Conservation (phyloP, 2,329 filamentous ascomycete species). For the Pseudocercospora ulei region DNA sequence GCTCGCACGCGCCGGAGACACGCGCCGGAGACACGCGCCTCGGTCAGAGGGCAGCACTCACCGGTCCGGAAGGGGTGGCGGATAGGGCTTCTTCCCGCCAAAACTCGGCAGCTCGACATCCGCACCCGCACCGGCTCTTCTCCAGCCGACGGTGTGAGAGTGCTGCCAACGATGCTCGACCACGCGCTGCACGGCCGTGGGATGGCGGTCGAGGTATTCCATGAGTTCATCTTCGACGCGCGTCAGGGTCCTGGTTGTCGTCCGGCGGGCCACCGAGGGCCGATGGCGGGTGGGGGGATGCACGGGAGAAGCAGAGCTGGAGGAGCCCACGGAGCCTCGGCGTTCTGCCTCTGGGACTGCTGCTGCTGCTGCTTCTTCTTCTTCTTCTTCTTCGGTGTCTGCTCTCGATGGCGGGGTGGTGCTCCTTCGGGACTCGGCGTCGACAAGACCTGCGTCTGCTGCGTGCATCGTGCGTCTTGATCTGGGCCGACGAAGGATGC, state of each 20-base stretch:
- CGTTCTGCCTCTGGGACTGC: constrained; percentile 44
- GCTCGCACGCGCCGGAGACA: too few species aligned
- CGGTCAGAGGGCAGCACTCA: too few species aligned
- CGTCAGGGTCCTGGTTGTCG: constrained; percentile 21
- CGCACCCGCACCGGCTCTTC: constrained; percentile 32
- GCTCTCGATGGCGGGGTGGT: constrained; percentile 34
- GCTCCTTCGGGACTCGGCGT: constrained; percentile 39
- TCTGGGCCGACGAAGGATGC: too few species aligned
- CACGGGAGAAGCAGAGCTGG: constrained; percentile 16
- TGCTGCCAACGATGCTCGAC: constrained; percentile 56
- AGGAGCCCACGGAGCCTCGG: constrained; percentile 38
- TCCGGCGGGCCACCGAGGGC: constrained; percentile 6
- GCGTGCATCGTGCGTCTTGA: constrained; percentile 41
- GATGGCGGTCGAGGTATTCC: constrained; percentile 52
- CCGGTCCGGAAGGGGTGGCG: constrained; percentile 55
- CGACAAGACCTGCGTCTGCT: constrained; percentile 48
- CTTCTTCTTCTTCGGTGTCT: constrained; percentile 45
- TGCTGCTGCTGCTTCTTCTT: too few species aligned
- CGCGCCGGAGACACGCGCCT: too few species aligned
- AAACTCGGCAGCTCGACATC: constrained; percentile 32
- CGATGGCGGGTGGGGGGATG: constrained; percentile 27
- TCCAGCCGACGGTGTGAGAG: constrained; percentile 56
- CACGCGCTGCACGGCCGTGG: constrained; percentile 61
- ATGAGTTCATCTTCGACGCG: constrained; percentile 40
- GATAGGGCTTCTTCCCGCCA: constrained; percentile 43